Conservation (phyloP, 2,329 filamentous ascomycete species). For the Aspergillus thermomutatus region DNA sequence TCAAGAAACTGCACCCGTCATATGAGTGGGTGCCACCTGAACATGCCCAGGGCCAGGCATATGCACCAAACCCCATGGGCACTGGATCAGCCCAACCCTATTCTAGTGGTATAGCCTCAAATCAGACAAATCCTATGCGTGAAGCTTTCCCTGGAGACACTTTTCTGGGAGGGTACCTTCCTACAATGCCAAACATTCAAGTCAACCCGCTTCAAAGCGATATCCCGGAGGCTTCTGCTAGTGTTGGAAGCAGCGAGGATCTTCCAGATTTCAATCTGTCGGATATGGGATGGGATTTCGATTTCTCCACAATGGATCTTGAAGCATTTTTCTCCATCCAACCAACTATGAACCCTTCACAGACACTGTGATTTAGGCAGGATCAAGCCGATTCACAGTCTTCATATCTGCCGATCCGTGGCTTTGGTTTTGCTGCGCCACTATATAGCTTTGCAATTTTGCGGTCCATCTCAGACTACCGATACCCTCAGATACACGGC, state of each 20-base stretch:
- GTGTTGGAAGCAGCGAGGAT: constrained; percentile 27
- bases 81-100: neutral
- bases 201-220: constrained; percentile 19
- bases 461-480: neutral
- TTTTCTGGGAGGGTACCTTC: neutral
- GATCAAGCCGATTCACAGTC: neutral
- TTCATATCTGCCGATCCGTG: neutral
- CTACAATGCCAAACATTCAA: constrained; percentile 19
- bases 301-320: constrained; percentile 40
- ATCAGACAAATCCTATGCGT: neutral
- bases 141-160: neutral
- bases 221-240: constrained; percentile 19
- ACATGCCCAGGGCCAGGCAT: neutral
- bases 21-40: constrained; percentile 24
- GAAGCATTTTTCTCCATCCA: constrained; percentile 38
- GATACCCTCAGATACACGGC: neutral
- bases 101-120: neutral
- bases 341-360: constrained; percentile 18
- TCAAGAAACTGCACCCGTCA: constrained; percentile 29
- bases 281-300: constrained; percentile 39
- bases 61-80: neutral
- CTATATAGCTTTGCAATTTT: too few relatives aligned
- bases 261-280: constrained; percentile 35
- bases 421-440: neutral
- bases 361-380: neutral